Base-by-base conservation (phyloP, 164 flowering plant genomes). In the Vitis riparia region DNA sequence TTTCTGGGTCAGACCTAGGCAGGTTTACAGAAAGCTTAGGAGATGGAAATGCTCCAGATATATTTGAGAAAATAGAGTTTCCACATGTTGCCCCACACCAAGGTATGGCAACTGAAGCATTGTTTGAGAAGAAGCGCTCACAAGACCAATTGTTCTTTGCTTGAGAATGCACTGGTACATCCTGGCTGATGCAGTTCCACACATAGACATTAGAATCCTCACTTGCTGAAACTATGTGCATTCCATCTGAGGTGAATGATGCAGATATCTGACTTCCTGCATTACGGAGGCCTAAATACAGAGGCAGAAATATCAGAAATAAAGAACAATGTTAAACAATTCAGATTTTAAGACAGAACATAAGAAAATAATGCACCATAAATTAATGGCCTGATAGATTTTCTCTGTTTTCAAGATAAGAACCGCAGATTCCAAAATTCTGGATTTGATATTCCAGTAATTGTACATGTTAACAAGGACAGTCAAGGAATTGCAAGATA, bases 231-330 rank as follows among this genome's bases (percentile, higher is more conserved):
- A 82, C 71, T 55, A 82, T 71, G 37, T 78, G 76, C 44, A 1
- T 74, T 19, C 85, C 85, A 16, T 76, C 79, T 49, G 75, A 64
- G 14, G 87, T 81, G 67, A 85, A 78, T 15, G 79, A 78, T 64
- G 90, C 88, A 62, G 78, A 74, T 32, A 74, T 65, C 13, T 78
- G 84, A 69, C 59, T 78, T 68, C 80, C 84, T 2, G 82, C 50
- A 63, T 68, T 85, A 7, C 81, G 70, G 1, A 71, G 61, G 9
- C 88, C 87, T 87, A 71, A 55, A 51, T 11, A 51, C 51, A 44
- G 14, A 50, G 60, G 63, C 37, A 63, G 48, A 50, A 60, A 50
- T 60, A 17, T 19, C 70, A 47, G 9, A 11, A 53, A 44, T 15
- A n/a, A 17, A 3, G n/a, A 37, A 69, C 4, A 53, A 27, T 23